These are phyloP conservation scores for Ceratobasidium theobromae DNA, from an alignment of 1,284 basidiomycete species.

Conservation along the genomic window DNA sequence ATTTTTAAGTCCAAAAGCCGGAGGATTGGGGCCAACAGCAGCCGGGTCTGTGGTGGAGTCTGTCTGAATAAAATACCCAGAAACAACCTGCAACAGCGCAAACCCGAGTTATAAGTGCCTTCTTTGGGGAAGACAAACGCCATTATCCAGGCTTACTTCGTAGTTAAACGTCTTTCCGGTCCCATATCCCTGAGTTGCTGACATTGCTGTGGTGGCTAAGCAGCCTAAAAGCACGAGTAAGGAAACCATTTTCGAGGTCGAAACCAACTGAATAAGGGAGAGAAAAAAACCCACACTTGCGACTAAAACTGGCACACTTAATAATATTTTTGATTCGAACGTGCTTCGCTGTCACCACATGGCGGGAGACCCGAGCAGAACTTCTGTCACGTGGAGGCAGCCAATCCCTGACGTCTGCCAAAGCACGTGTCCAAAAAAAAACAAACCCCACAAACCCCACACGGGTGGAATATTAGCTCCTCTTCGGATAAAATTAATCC, in stretches of 20 bases:
- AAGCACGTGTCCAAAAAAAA: neutral
- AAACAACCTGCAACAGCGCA: conserved; percentile 42
- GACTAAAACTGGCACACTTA: neutral
- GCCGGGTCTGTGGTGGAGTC: conserved; percentile 39
- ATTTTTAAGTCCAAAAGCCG: conserved; percentile 59
- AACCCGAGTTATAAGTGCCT: neutral
- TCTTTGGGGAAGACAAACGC: too few relatives aligned
- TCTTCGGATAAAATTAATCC: too few relatives aligned
- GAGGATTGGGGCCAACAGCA: conserved; percentile 46
- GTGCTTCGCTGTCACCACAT: neutral
- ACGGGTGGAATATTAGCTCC: neutral
- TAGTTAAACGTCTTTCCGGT: conserved; percentile 24
- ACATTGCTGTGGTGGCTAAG: neutral
- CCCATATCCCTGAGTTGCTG: too few relatives aligned
- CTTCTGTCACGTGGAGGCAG: neutral
- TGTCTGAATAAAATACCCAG: conserved; percentile 47
- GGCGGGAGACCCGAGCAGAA: neutral
- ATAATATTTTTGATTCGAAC: neutral
- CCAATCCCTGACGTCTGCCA: neutral
- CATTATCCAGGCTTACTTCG: neutral
- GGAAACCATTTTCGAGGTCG: neutral
- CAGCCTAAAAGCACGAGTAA: neutral
- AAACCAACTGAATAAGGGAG: neutral
- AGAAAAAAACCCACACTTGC: neutral
- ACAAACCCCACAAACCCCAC: too few relatives aligned